Conservation (phyloP, 2,329 filamentous ascomycete species). For the Thelonectria olida region DNA sequence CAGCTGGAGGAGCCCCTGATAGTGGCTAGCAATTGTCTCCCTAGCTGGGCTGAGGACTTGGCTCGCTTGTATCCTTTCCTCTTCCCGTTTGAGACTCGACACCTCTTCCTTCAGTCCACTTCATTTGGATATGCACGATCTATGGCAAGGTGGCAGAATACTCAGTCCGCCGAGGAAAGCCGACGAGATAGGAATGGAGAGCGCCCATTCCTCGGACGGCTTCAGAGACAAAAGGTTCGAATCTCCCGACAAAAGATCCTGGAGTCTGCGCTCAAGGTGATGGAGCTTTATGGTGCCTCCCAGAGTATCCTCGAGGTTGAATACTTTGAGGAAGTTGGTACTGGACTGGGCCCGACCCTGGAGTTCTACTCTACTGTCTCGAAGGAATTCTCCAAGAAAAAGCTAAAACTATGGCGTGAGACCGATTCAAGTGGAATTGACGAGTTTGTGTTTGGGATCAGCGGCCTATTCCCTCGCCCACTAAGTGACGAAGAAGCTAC, state of each 20-base stretch:
- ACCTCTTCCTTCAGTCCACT: conserved; percentile 96
- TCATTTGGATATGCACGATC: conserved; percentile 98
- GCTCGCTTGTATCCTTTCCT: conserved; percentile 94
- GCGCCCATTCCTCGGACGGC: conserved; percentile 86
- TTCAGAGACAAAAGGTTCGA: conserved; percentile 97
- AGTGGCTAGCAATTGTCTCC: conserved; percentile 95
- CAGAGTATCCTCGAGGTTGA: conserved; percentile 97
- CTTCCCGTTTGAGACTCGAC: conserved; percentile 96
- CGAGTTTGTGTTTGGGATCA: conserved; percentile 85
- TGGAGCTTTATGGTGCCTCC: conserved; percentile 98
- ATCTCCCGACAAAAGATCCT: conserved; percentile 95
- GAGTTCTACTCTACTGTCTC: conserved; percentile 99
- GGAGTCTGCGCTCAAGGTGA: conserved; percentile 96
- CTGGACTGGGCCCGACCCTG: conserved; percentile 91
- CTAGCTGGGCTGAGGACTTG: conserved; percentile 94
- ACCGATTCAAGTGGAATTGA: conserved; percentile 77
- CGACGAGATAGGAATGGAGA: conserved; percentile 89
- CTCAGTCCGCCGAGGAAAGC: conserved; percentile 82
- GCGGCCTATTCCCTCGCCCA: conserved; percentile 90
- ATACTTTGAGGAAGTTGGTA: conserved; percentile 98
- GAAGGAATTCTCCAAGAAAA: conserved; percentile 96
- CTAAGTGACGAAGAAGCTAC: conserved; percentile 81
- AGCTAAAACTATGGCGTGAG: conserved; percentile 95
- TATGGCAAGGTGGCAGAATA: conserved; percentile 97
- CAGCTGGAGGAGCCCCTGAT: conserved; percentile 97